phyloP scores from a whole-genome alignment of 768 basidiomycete species.

The Agaricus subrufescens region DNA sequence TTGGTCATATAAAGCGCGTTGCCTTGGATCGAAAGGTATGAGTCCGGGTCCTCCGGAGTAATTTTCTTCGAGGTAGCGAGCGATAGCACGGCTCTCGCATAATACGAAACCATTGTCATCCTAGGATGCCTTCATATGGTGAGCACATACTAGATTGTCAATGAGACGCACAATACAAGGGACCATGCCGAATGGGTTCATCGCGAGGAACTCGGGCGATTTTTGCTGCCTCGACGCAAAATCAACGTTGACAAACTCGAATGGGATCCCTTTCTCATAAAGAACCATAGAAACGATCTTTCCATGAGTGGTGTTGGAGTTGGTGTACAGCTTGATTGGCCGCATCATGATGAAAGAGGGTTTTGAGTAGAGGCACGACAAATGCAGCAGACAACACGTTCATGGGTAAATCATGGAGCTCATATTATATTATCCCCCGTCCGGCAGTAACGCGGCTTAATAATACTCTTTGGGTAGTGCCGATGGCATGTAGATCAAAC shows the following conservation, averaged over 20 bases:
- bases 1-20: conserved; percentile 32
- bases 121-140: conserved; percentile 17
- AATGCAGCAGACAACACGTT: too few species aligned
- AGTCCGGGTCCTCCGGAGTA: conserved; percentile 43
- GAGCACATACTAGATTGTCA: neutral
- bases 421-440: too few species aligned
- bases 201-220: conserved; percentile 25
- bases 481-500: too few species aligned
- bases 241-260: conserved; percentile 39
- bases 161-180: conserved; percentile 39
- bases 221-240: conserved; percentile 38
- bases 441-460: too few species aligned
- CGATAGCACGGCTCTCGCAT: conserved; percentile 52
- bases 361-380: too few species aligned
- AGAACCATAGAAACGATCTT: conserved; percentile 40
- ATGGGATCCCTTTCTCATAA: conserved; percentile 48
- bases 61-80: conserved; percentile 46
- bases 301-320: conserved; percentile 34
- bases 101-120: conserved; percentile 52
- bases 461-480: too few species aligned
- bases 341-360: neutral
- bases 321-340: conserved; percentile 32
- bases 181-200: conserved; percentile 56
- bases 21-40: conserved; percentile 33
- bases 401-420: too few species aligned